A percentile compares a stretch with the other conserved stretches of the same genome.
Conservation (phyloP, 345 rosid genomes). For the Carallia pectinifolia region DNA sequence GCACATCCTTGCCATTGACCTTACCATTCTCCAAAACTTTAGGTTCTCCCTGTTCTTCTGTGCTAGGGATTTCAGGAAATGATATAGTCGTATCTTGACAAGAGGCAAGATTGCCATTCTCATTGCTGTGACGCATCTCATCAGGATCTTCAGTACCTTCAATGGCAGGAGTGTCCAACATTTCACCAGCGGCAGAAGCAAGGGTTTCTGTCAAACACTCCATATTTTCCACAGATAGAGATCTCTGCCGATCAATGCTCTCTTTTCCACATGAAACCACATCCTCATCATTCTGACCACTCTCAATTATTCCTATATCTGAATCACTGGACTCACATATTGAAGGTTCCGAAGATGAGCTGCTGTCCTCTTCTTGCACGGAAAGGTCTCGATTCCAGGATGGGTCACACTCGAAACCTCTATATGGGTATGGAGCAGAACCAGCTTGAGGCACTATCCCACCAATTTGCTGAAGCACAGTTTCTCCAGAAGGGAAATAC, state of each 20-base stretch:
- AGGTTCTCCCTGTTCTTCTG: not conserved
- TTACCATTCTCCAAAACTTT: not conserved
- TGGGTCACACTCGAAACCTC: constrained; percentile 38
- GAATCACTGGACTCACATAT: constrained; percentile 47
- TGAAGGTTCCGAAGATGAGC: constrained; percentile 43
- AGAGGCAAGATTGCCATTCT: not conserved
- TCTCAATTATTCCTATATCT: constrained; percentile 55
- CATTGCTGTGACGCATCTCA: not conserved
- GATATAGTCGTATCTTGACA: constrained; percentile 1
- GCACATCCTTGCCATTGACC: not conserved
- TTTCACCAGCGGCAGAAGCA: constrained; percentile 24
- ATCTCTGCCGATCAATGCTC: constrained; percentile 21
- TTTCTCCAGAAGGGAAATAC: constrained; percentile 52
- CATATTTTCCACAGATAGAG: constrained; percentile 28
- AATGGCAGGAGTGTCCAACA: constrained; percentile 27
- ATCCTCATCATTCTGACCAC: constrained; percentile 20
- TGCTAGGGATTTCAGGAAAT: not conserved
- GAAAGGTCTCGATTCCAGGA: constrained; percentile 60
- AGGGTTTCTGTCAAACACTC: constrained; percentile 14
- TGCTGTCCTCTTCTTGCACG: constrained; percentile 39
- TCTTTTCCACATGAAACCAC: constrained; percentile 18
- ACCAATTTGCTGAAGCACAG: constrained; percentile 42
- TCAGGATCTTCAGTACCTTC: constrained; percentile 21
- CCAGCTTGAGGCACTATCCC: constrained; percentile 39
- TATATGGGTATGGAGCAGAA: constrained; percentile 26